Conservation (phyloP, 1,284 basidiomycete species). For the Coriolopsis trogii region DNA sequence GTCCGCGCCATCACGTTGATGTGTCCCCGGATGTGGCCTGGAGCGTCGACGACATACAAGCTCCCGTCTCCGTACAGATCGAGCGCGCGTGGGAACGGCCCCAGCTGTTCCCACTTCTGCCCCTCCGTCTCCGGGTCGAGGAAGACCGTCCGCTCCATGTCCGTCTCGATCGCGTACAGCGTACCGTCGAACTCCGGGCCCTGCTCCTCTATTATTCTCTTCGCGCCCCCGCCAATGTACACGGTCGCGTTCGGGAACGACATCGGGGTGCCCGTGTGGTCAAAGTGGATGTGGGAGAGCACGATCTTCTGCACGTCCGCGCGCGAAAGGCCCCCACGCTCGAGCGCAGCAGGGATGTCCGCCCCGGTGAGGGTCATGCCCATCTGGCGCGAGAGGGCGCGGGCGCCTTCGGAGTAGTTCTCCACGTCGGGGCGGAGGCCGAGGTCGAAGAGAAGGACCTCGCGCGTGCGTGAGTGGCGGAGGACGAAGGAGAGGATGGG, state of each 20-base stretch:
- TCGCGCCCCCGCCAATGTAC: slow-evolving; percentile 43
- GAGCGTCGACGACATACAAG: slow-evolving; percentile 33
- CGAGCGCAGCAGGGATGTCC: slow-evolving; percentile 49
- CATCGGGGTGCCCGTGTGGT: slow-evolving; percentile 47
- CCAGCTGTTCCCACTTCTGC: slow-evolving; percentile 25
- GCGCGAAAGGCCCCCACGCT: slow-evolving; percentile 47
- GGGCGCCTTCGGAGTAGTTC: slow-evolving; percentile 14
- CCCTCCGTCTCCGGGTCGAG: slow-evolving; percentile 6
- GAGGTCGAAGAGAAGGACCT: slow-evolving; percentile 51
- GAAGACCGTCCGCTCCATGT: slow-evolving; percentile 14
- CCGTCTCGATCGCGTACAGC: slow-evolving; percentile 14
- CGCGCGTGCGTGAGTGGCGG: slow-evolving; percentile 45
- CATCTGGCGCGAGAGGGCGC: slow-evolving; percentile 5
- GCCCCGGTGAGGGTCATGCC: slow-evolving; percentile 31
- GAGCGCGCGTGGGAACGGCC: slow-evolving; percentile 32
- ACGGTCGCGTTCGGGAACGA: slow-evolving; percentile 50
- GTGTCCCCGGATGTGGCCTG: slow-evolving; percentile 38
- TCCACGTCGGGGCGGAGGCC: slow-evolving; percentile 48
- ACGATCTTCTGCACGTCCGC: slow-evolving; percentile 47
- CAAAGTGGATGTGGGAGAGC: slow-evolving; percentile 53
- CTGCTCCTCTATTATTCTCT: slow-evolving; percentile 30
- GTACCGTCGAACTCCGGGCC: slow-evolving; percentile 28
- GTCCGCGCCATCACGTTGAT: slow-evolving; percentile 41
- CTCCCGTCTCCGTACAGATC: slow-evolving; percentile 38
- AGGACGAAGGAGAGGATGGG: slow-evolving; percentile 55